A percentile compares a stretch with the other conserved stretches of the same genome.
Evolutionary conservation across 2,329 filamentous ascomycete species (phyloP).

Genomic region (Drechmeria coniospora): DNA sequence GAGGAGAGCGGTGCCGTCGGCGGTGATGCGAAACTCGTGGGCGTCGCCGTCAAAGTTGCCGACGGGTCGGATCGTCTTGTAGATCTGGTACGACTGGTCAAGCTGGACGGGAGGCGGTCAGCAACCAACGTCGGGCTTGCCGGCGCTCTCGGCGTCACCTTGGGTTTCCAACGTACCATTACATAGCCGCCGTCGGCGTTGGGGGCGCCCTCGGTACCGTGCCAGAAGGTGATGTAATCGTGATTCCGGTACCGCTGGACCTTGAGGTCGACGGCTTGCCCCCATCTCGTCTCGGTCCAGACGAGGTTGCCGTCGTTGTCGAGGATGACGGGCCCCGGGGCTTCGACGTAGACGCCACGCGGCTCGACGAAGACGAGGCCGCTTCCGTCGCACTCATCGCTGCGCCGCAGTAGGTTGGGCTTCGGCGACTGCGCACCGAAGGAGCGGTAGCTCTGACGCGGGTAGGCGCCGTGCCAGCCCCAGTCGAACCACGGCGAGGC

Average conservation of each 20-base stretch:
- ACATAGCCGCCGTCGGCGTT: not conserved
- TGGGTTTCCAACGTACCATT: not conserved
- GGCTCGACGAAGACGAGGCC: conserved; percentile 23
- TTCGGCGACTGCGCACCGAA: conserved; percentile 14
- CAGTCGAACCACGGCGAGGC: conserved; percentile 8
- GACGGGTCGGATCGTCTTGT: conserved; percentile 11
- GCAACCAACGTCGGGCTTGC: not conserved
- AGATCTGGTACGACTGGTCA: conserved; percentile 13
- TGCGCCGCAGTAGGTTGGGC: conserved; percentile 13
- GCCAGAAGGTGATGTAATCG: conserved; percentile 10
- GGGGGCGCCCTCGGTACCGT: conserved; percentile 17
- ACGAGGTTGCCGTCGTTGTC: conserved; percentile 27
- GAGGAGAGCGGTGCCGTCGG: conserved; percentile 23
- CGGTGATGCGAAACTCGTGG: conserved; percentile 25
- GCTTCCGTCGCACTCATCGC: conserved; percentile 20
- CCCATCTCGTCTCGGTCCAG: conserved; percentile 23
- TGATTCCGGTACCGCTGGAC: not conserved
- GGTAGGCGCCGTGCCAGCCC: conserved; percentile 10
- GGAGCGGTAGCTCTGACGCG: conserved; percentile 7
- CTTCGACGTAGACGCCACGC: conserved; percentile 16
- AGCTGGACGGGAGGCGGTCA: conserved; percentile 9
- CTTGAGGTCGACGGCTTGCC: conserved; percentile 11
- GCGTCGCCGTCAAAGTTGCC: conserved; percentile 11
- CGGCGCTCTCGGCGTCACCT: too few species aligned
- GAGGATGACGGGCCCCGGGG: conserved; percentile 26